phyloP scores from a whole-genome alignment of 2,329 filamentous ascomycete genomes.

The Colletotrichum tanaceti region DNA sequence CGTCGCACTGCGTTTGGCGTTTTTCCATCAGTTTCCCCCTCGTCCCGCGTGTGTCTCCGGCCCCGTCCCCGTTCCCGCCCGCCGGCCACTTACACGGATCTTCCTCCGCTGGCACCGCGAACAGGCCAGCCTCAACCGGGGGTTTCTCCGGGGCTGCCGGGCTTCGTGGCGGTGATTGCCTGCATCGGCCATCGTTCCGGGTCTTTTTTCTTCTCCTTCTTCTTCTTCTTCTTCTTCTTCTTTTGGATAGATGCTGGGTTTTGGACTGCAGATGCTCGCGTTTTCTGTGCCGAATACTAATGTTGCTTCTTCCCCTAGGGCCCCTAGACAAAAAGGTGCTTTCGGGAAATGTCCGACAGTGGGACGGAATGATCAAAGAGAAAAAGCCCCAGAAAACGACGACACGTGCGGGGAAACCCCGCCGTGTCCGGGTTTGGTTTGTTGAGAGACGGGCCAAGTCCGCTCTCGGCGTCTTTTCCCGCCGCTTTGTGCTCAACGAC shows the following conservation, averaged over 20 bases:
- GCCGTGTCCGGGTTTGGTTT: constrained; percentile 16
- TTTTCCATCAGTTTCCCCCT: not conserved
- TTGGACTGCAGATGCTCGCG: not conserved
- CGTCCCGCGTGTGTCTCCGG: not conserved
- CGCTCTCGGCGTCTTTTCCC: not conserved
- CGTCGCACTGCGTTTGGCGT: constrained; percentile 54
- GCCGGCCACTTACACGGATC: constrained; percentile 54
- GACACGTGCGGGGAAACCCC: constrained; percentile 24
- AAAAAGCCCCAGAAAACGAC: not conserved
- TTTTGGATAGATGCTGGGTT: not conserved
- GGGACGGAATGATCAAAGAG: constrained; percentile 37
- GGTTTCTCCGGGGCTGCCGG: constrained; percentile 44
- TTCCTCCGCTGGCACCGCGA: constrained; percentile 60
- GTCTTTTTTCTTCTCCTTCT: too few relatives aligned
- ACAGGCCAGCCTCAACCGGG: constrained; percentile 44
- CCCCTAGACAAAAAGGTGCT: too few relatives aligned
- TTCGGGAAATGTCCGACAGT: constrained; percentile 33
- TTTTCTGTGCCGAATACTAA: constrained; percentile 23
- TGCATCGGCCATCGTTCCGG: constrained; percentile 30
- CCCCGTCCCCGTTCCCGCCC: too few relatives aligned
- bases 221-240: too few relatives aligned
- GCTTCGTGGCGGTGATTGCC: constrained; percentile 30
- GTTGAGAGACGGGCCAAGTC: constrained; percentile 26
- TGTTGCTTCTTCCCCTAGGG: constrained; percentile 5
- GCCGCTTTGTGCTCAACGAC: not conserved